Percentiles rank a stretch among this genome's conserved stretches.
Conservation (phyloP, 2,329 filamentous ascomycete genomes). For the Simplicillium aogashimaense region DNA sequence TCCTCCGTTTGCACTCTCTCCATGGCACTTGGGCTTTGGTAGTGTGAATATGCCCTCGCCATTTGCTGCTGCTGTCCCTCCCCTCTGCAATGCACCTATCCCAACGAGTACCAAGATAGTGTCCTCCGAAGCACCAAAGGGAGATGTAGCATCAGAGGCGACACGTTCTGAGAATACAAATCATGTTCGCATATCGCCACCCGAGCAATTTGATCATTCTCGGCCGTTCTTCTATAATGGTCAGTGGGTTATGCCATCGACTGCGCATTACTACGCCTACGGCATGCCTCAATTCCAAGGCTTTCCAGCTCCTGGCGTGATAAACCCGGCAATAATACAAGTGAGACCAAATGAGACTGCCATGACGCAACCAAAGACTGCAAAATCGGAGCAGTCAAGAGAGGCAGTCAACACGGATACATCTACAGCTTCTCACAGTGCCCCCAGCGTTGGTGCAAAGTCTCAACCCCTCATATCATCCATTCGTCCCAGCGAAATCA, state of each 20-base stretch:
- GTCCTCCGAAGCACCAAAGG: conserved; percentile 11
- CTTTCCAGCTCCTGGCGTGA: conserved; percentile 15
- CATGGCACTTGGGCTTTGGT: conserved; percentile 22
- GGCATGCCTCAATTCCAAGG: conserved; percentile 17
- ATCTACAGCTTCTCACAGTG: too few species aligned
- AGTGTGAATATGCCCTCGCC: too few species aligned
- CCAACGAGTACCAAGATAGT: too few species aligned
- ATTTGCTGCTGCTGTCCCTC: too few species aligned
- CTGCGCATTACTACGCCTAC: conserved; percentile 11
- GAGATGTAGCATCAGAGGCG: conserved; percentile 14
- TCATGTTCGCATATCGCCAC: conserved; percentile 23
- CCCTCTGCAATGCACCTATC: too few species aligned
- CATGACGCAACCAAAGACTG: conserved; percentile 13
- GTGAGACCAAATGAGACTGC: conserved; percentile 8
- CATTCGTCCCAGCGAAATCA: conserved; percentile 51
- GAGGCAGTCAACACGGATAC: too few species aligned
- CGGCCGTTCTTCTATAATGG: conserved; percentile 35
- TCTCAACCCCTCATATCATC: conserved; percentile 41
- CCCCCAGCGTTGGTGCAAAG: conserved; percentile 7
- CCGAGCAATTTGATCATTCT: conserved; percentile 34
- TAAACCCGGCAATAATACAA: conserved; percentile 12
- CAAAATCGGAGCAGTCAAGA: neutral
- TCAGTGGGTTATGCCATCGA: conserved; percentile 29
- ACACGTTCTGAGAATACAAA: conserved; percentile 16
- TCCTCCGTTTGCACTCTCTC: conserved; percentile 25